These are phyloP conservation scores for Hordeum pubiflorum DNA, from an alignment of 202 grass and related monocot species.

Conservation along the genomic window DNA sequence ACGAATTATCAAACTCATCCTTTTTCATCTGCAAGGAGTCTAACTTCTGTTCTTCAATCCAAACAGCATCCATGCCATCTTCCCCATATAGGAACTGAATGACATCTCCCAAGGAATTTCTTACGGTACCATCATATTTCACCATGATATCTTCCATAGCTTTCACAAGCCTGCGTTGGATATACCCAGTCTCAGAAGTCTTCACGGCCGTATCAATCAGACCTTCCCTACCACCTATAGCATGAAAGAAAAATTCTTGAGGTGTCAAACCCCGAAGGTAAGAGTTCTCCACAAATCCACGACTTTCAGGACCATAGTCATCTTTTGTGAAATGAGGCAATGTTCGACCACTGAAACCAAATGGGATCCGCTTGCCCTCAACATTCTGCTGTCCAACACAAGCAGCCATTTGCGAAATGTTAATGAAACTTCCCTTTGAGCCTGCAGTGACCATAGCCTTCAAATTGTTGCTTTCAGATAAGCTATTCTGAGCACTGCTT, in stretches of 20 bases:
- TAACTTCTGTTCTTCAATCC: constrained; percentile 85
- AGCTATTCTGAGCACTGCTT: constrained; percentile 88
- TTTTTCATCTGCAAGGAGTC: constrained; percentile 91
- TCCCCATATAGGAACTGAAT: constrained; percentile 98
- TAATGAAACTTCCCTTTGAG: constrained; percentile 93
- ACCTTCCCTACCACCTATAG: constrained; percentile 98
- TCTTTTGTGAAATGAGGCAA: constrained; percentile 89
- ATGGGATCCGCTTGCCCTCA: constrained; percentile 92
- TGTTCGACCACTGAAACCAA: constrained; percentile 73
- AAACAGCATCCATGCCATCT: constrained; percentile 97
- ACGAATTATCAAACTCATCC: constrained; percentile 60
- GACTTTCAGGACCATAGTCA: constrained; percentile 79
- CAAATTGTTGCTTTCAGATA: constrained; percentile 97
- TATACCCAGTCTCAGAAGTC: constrained; percentile 97
- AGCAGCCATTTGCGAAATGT: constrained; percentile 98
- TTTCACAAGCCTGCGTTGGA: constrained; percentile 86
- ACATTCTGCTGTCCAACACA: constrained; percentile 98
- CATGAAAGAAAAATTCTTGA: constrained; percentile 96
- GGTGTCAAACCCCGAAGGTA: constrained; percentile 89
- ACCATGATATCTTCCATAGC: constrained; percentile 99
- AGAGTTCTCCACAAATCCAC: constrained; percentile 95
- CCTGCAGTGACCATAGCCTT: constrained; percentile 98
- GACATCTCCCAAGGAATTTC: constrained; percentile 89
- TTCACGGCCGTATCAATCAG: constrained; percentile 97
- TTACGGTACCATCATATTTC: constrained; percentile 92